Percentiles rank a stretch among this genome's conserved stretches.
These are phyloP conservation scores for Metarhizium anisopliae DNA, from an alignment of 2,329 filamentous ascomycete species.

Conservation along the genomic window DNA sequence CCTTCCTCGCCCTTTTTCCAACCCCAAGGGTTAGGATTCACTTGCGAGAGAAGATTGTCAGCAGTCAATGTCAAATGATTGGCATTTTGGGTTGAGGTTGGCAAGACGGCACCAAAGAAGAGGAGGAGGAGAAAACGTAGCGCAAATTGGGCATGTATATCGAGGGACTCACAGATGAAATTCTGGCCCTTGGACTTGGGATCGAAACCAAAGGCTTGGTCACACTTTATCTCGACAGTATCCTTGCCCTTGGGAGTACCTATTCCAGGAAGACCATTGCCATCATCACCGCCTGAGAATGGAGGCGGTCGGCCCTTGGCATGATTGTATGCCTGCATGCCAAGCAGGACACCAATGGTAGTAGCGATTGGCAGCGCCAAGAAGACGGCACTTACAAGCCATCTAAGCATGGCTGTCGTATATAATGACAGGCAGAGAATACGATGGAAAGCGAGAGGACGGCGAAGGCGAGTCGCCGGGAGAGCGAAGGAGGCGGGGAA, in stretches of 20 bases:
- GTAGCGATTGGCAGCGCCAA: constrained; percentile 40
- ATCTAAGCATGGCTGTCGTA: constrained; percentile 26
- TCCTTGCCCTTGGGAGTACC: constrained; percentile 20
- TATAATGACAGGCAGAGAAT: background rate
- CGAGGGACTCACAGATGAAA: constrained; percentile 34
- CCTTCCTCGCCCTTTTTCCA: constrained; percentile 28
- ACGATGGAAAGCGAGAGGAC: background rate
- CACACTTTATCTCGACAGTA: constrained; percentile 29
- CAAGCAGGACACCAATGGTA: constrained; percentile 40
- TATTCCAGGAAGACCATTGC: constrained; percentile 5
- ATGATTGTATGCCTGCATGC: constrained; percentile 34
- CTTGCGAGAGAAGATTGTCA: constrained; percentile 18
- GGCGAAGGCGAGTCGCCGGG: background rate
- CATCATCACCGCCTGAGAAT: constrained; percentile 22
- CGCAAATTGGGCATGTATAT: background rate
- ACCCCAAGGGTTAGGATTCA: constrained; percentile 50
- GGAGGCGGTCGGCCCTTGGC: constrained; percentile 34
- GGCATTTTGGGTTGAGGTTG: background rate
- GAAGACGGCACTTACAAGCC: constrained; percentile 41
- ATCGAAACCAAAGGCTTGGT: constrained; percentile 35
- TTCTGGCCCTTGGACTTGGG: constrained; percentile 32
- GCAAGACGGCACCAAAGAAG: too few species aligned
- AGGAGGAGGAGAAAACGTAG: background rate
- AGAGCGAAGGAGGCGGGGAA: too few species aligned
- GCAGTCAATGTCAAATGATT: background rate